phyloP scores from a whole-genome alignment of 2,329 filamentous ascomycete genomes.

The Dactylonectria macrodidyma region DNA sequence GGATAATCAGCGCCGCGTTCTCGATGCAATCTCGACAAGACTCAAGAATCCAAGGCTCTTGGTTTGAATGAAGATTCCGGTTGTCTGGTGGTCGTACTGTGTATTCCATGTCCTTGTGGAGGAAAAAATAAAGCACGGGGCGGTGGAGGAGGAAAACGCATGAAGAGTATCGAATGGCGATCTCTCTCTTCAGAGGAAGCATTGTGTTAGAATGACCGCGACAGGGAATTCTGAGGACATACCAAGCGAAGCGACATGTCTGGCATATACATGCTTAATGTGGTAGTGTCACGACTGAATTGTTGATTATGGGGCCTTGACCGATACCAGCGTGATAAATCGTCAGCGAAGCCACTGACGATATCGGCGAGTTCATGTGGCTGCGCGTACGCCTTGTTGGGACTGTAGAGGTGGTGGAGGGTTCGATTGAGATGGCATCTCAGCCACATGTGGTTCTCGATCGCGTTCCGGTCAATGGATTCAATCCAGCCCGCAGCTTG shows the following conservation, averaged over 20 bases:
- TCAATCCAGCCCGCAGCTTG: background rate
- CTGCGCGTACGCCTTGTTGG: background rate
- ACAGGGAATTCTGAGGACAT: background rate
- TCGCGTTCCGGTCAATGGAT: background rate
- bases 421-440: background rate
- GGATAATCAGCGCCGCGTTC: background rate
- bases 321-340: background rate
- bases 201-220: background rate
- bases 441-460: background rate
- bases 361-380: background rate
- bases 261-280: background rate
- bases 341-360: background rate
- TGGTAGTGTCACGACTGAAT: background rate
- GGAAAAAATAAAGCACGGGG: conserved; percentile 1
- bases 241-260: background rate
- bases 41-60: background rate
- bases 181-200: background rate
- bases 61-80: background rate
- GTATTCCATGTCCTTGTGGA: conserved; percentile 5
- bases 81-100: background rate
- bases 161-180: background rate
- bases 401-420: background rate
- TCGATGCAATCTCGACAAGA: conserved; percentile 5
- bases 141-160: background rate
- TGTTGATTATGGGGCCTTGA: background rate